Evolutionary conservation across 2,329 filamentous ascomycete species (phyloP), one percentile per base, ranked within the genome.

Genomic region (Plenodomus tracheiphilus): DNA sequence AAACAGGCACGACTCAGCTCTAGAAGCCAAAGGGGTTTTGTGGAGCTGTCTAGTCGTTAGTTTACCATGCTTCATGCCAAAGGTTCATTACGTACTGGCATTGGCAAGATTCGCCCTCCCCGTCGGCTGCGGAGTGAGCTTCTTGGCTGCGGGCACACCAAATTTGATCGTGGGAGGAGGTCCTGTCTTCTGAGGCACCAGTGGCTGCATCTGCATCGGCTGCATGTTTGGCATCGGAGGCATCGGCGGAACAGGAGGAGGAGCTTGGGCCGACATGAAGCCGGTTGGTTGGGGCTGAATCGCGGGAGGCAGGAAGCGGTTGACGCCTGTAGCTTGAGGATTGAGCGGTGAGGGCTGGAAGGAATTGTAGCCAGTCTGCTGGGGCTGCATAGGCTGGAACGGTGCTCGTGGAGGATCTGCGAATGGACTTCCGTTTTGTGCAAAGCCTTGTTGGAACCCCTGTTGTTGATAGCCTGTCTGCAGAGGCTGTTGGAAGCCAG

Each of bases 51-150:
- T n/a, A n/a, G n/a, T n/a, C n/a, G n/a, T n/a, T n/a, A n/a, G n/a
- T n/a, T n/a, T n/a, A n/a, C n/a, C n/a, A n/a, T n/a, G n/a, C n/a
- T n/a, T n/a, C n/a, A n/a, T n/a, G n/a, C n/a, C n/a, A n/a, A n/a
- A n/a, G n/a, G n/a, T n/a, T n/a, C n/a, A n/a, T n/a, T 13, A 92
- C 93, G 88, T 86, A 97, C 93, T 99, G 67, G 94, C 94, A 84
- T 95, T 89, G 43, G 89, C 82, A 60, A 99, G 81, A 72, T 97
- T 97, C 47, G 94, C 94, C 77, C 89, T 85, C 56, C 94, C 94
- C 6, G 94, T 99, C 21, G 91, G 82, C 76, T 97, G 94, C 22
- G 92, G 85, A 52, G 83, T 81, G 62, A 97, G 76, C 72, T 89
- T 94, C 74, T 91, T 91, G 22, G 85, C 77, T 21, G 80, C 77